Evolutionary conservation across 2,329 filamentous ascomycete species (phyloP), one percentile per base, ranked within the genome.

Genomic region (Epichloe coenophiala): DNA sequence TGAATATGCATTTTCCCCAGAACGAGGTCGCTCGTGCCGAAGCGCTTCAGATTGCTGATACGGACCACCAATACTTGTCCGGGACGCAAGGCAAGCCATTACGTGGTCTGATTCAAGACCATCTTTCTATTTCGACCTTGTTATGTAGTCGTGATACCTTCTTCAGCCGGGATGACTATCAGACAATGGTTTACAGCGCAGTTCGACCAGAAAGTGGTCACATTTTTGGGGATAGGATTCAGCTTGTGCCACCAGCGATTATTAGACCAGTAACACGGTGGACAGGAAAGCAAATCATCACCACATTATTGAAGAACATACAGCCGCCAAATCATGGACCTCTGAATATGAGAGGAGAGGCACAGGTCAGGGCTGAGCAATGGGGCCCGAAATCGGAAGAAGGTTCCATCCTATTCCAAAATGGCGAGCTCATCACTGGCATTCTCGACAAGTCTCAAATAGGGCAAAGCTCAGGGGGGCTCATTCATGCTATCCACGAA

Each of bases 1-100:
- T 98, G 93, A 98, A 98, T 67, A 94, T 98, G 90, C 93, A 98
- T 69, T 97, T 98, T 62, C 93, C 93, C 1, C 93, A 98, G 60
- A 97, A 95, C 59, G 94, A 97, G 64, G 76, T 97, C 56, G 93
- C 93, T 15, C 79, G 93, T 58, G 87, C 91, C 2, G 93, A 98
- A 70, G 93, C 93, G 2, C 77, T 95, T 58, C 87, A 89, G 58
- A 84, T 98, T 60, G 93, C 93, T 38, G 91, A 97, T 64, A 96
- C 93, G 3, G 91, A 98, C 64, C 90, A 96, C 62, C 93, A 98
- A 61, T 98, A 98, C 64, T 78, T 98, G 37, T 95, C 90, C 36
- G 88, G 86, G 19, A 98, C 93, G 3, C 87, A 88, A 15, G 93
- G 93, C 51, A 95, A 95, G 62, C 93, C 93, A 0, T 74, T 98